Conservation (phyloP, 495 filamentous ascomycete species). For the Aspergillus panamensis region DNA sequence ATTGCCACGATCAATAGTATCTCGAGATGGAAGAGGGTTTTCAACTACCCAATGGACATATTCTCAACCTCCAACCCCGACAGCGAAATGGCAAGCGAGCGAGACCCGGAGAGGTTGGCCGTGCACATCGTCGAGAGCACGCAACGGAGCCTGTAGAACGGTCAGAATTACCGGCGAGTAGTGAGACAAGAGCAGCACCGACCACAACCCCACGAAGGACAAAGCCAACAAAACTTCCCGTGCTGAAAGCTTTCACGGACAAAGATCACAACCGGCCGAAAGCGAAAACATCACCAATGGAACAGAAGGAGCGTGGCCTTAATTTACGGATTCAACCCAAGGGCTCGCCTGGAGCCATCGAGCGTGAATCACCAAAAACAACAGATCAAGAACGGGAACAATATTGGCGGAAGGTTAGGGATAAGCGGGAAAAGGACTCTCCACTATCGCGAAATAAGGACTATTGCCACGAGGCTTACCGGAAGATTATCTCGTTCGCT, state of each 20-base stretch:
- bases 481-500: constrained; percentile 23
- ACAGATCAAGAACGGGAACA: constrained; percentile 29
- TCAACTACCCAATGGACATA: constrained; percentile 33
- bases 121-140: not conserved
- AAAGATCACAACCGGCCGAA: constrained; percentile 18
- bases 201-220: constrained; percentile 15
- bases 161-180: not conserved
- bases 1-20: constrained; percentile 4
- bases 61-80: constrained; percentile 36
- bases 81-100: constrained; percentile 13
- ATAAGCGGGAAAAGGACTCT: constrained; percentile 32
- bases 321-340: not conserved
- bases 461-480: constrained; percentile 20
- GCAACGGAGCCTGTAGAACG: not conserved
- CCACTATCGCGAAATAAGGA: constrained; percentile 25
- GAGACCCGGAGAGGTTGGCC: not conserved
- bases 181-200: not conserved
- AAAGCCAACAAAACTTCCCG: constrained; percentile 36
- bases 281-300: not conserved
- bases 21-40: constrained; percentile 30
- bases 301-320: constrained; percentile 4
- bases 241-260: constrained; percentile 26
- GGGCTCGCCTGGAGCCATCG: constrained; percentile 16
- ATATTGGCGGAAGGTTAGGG: constrained; percentile 32
- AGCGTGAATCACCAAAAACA: constrained; percentile 19